Evolutionary conservation across 371 early-diverging fungal species (phyloP), one percentile per base, ranked within the genome.

Genomic region (Mucor piriformis): DNA sequence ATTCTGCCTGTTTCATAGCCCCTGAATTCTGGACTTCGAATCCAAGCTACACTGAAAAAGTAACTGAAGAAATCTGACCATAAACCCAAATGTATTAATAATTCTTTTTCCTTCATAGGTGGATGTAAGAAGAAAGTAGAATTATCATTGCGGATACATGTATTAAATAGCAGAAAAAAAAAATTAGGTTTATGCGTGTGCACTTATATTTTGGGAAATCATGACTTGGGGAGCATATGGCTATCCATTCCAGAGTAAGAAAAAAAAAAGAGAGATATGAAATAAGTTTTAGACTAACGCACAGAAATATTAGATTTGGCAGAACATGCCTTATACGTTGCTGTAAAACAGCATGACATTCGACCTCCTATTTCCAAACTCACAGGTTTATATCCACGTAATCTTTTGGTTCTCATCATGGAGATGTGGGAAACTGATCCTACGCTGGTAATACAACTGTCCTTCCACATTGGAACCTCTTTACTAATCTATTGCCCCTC

Each of bases 141-240:
- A 20, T 21, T 43, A 3, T 23, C 6, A 18, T 15, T 33, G 37
- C n/a, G n/a, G n/a, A n/a, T n/a, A n/a, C n/a, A n/a, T n/a, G n/a
- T n/a, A n/a, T n/a, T n/a, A n/a, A n/a, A n/a, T n/a, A n/a, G n/a
- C n/a, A n/a, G n/a, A n/a, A n/a, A n/a, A n/a, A n/a, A n/a, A n/a
- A n/a, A n/a, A n/a, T n/a, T 47, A 79, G 64, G 75, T 87, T 21
- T 90, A 92, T 69, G 90, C 90, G 11, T 88, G 89, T 54, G 90
- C 84, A 6, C 60, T 91, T 54, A 91, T 90, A 49, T 91, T 87
- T 61, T 91, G 90, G 92, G 92, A 91, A 72, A 90, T 91, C 50
- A 51, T 91, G 59, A 85, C 84, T 42, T 91, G 92, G 92, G 83
- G 84, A 24, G 87, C 74, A 18, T 81, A 78, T 42, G 88, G 86